Evolutionary conservation across 768 basidiomycete genomes (phyloP).

Genomic region (Lactarius evosmus): DNA sequence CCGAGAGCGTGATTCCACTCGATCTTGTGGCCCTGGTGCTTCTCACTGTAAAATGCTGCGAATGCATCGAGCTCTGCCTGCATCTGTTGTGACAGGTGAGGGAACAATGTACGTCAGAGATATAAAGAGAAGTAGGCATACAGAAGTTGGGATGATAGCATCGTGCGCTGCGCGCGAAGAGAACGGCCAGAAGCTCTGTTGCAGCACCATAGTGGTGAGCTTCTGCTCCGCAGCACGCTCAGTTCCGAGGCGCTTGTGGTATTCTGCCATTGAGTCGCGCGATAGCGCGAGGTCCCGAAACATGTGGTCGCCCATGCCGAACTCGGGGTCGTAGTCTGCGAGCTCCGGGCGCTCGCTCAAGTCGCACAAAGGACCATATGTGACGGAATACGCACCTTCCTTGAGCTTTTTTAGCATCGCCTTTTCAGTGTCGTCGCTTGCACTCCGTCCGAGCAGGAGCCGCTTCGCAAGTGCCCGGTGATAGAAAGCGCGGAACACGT

Average conservation of each 20-base stretch:
- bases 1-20: constrained; percentile 88
- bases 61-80: constrained; percentile 64
- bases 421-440: constrained; percentile 84
- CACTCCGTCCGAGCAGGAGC: constrained; percentile 76
- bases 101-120: neutral
- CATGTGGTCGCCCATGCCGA: constrained; percentile 93
- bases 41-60: constrained; percentile 66
- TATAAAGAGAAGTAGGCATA: constrained; percentile 10
- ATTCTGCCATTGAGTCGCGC: constrained; percentile 66
- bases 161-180: constrained; percentile 47
- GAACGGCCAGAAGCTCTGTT: constrained; percentile 88
- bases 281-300: constrained; percentile 86
- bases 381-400: constrained; percentile 44
- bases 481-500: constrained; percentile 92
- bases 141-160: constrained; percentile 54
- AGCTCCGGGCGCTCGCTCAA: neutral
- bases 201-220: constrained; percentile 77
- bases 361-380: neutral
- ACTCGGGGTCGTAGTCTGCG: constrained; percentile 91
- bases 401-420: constrained; percentile 82
- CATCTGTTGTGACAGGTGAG: constrained; percentile 51
- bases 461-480: constrained; percentile 86
- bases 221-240: constrained; percentile 40
- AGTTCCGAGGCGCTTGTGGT: constrained; percentile 42
- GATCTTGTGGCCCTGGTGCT: constrained; percentile 73